Percentiles rank a stretch among this genome's conserved stretches.
Conservation (phyloP, 495 filamentous ascomycete species). For the Letharia lupina region DNA sequence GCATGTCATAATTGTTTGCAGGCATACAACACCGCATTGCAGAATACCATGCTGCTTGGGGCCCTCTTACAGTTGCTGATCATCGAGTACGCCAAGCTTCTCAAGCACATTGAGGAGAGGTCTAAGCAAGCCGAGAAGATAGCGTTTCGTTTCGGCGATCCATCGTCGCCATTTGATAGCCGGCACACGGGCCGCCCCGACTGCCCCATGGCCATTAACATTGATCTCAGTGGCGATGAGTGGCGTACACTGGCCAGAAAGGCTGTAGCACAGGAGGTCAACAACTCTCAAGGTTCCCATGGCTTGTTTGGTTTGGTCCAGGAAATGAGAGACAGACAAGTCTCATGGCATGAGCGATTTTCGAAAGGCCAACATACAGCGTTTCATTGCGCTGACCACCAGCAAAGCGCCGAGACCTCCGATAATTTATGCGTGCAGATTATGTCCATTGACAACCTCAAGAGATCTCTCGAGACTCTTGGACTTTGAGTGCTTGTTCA, state of each 20-base stretch:
- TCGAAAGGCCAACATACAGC: background rate
- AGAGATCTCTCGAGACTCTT: conserved; percentile 3
- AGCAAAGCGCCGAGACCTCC: background rate
- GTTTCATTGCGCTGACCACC: background rate
- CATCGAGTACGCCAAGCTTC: conserved; percentile 18
- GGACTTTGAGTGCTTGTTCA: background rate
- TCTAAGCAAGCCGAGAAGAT: conserved; percentile 13
- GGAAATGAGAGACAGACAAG: conserved; percentile 16
- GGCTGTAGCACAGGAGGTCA: conserved; percentile 18
- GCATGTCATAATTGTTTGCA: conserved; percentile 14
- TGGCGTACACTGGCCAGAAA: conserved; percentile 23
- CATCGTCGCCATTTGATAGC: background rate
- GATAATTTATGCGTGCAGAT: background rate
- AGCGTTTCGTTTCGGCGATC: conserved; percentile 20
- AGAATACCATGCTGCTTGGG: conserved; percentile 20
- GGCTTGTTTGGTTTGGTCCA: conserved; percentile 14
- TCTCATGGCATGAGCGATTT: conserved; percentile 14
- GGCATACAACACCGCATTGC: conserved; percentile 18
- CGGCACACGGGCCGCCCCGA: conserved; percentile 20
- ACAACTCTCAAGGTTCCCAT: background rate
- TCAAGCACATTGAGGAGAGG: conserved; percentile 20
- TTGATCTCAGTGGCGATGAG: conserved; percentile 21
- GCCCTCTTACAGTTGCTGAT: conserved; percentile 18
- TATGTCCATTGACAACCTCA: conserved; percentile 5
- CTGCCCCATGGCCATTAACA: conserved; percentile 24